These are phyloP conservation scores for Colletotrichum neosansevieriae DNA, from an alignment of 2,329 filamentous ascomycete genomes.

Conservation along the genomic window DNA sequence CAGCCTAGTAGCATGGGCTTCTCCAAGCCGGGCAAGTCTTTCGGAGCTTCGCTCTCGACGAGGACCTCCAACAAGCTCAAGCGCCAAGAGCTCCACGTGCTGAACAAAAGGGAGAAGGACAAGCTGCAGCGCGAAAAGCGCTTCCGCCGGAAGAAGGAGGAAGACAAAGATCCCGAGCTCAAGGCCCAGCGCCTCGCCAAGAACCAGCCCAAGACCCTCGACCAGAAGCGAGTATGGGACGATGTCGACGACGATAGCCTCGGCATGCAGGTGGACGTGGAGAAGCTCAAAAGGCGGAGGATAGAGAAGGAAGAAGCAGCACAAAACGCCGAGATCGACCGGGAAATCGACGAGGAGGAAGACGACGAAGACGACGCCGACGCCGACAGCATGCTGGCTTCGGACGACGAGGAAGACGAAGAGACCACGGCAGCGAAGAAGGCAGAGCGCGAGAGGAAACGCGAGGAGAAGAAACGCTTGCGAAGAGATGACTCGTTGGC, in stretches of 20 bases:
- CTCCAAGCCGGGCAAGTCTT: conserved; percentile 41
- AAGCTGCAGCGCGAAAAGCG: conserved; percentile 81
- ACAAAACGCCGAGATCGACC: conserved; percentile 54
- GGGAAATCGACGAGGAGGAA: conserved; percentile 54
- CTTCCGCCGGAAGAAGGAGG: conserved; percentile 84
- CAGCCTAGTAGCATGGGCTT: conserved; percentile 32
- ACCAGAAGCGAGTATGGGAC: conserved; percentile 92
- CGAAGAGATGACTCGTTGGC: conserved; percentile 64
- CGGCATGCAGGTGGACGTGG: conserved; percentile 68
- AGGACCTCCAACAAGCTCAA: conserved; percentile 81
- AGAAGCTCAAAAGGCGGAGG: conserved; percentile 68
- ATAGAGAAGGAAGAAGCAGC: conserved; percentile 66
- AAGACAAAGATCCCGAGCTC: conserved; percentile 84
- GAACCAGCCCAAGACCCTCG: conserved; percentile 85
- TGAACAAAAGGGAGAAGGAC: conserved; percentile 82
- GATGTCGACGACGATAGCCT: conserved; percentile 73
- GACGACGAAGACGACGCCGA: conserved; percentile 62
- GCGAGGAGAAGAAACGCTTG: conserved; percentile 48
- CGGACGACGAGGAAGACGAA: conserved; percentile 66
- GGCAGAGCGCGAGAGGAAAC: conserved; percentile 50
- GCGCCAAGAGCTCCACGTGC: conserved; percentile 81
- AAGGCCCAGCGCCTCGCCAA: conserved; percentile 78
- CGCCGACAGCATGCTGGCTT: conserved; percentile 83
- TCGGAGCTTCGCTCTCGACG: conserved; percentile 51
- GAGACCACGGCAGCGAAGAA: conserved; percentile 58